Base-by-base conservation (phyloP, 2,329 filamentous ascomycete genomes). In the Trichoderma asperellum region DNA sequence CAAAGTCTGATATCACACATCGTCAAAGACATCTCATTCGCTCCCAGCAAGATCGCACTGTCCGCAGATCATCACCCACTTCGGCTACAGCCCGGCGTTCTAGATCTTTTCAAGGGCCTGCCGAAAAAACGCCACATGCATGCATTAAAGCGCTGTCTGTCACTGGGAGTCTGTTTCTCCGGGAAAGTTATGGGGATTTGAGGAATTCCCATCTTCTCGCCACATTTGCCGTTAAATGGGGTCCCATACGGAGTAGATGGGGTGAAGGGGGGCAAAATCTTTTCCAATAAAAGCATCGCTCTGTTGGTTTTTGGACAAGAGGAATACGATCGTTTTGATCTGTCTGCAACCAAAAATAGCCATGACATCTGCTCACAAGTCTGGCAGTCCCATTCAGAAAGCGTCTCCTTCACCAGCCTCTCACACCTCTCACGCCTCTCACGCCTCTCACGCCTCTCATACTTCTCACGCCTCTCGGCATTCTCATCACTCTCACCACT, bases 301-400 rank as follows among this genome's bases (percentile, higher is more conserved):
- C 27, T 47, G 29, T 53, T 53, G 43, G 12, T 24, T 35, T 37
- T 34, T 43, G 16, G 18, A 40, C 34, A 21, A 16, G 7, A 11
- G 34, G 7, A 16, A 21, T 34, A 57, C n/a, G 14, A 11, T 11
- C 34, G 16, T 7, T 29, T 43, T 29, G 27, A 21, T 16, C 16
- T 18, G 8, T 21, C n/a, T 7, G 52, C 62, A 65, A 32, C 62
- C 21, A 27, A 18, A 57, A n/a, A 60, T 47, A 65, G 52, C 61
- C 62, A 67, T 67, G 63, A 16, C 63, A 59, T 67, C 63, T 37
- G 35, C 32, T 74, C 47, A 11, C 47, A 21, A 18, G 49, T 67
- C 32, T 58, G 47, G 40, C 70, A 65, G 18, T 69, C 53, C 63
- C 57, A 66, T 34, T 55, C 65, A 53, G 60, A 32, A 35, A 63